These are phyloP conservation scores for Leccinum fibrillosum DNA, from an alignment of 768 basidiomycete genomes.

Conservation along the genomic window DNA sequence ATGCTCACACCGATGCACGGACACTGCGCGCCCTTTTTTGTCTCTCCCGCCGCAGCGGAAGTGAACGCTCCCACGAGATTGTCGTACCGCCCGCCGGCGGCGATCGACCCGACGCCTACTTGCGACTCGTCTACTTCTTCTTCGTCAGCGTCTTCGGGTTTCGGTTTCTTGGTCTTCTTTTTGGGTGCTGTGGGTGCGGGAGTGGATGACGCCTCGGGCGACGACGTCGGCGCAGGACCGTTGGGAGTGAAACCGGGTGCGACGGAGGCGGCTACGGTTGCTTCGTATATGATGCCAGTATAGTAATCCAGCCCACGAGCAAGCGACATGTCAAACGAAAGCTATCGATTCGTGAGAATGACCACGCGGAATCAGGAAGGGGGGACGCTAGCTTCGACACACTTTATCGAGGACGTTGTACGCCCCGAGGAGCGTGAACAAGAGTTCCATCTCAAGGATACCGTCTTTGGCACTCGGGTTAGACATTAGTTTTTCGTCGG, in stretches of 20 bases:
- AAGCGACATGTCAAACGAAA: conserved; percentile 95
- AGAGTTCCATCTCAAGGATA: conserved; percentile 77
- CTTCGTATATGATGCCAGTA: conserved; percentile 98
- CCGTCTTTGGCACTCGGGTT: conserved; percentile 80
- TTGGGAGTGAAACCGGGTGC: conserved; percentile 74
- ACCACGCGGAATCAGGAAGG: not conserved
- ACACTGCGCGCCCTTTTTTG: conserved; percentile 61
- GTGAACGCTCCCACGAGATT: conserved; percentile 90
- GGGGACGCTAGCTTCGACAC: conserved; percentile 6
- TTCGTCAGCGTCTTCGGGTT: conserved; percentile 45
- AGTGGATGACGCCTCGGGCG: conserved; percentile 23
- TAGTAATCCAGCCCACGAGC: conserved; percentile 99
- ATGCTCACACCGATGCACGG: conserved; percentile 94
- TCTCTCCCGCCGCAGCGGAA: conserved; percentile 72
- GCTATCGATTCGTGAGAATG: conserved; percentile 38
- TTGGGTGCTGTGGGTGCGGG: conserved; percentile 28
- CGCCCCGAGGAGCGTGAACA: conserved; percentile 80
- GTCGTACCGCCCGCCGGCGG: conserved; percentile 97
- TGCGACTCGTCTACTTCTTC: conserved; percentile 90
- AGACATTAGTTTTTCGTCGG: conserved; percentile 60
- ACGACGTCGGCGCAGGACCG: conserved; percentile 39
- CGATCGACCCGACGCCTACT: conserved; percentile 97
- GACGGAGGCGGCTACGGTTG: conserved; percentile 88
- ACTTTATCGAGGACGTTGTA: conserved; percentile 81
- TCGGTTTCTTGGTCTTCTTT: conserved; percentile 41